Evolutionary conservation across 805 yeast genomes (phyloP), one percentile per base, ranked within the genome.

Genomic region (Peterozyma toletana): DNA sequence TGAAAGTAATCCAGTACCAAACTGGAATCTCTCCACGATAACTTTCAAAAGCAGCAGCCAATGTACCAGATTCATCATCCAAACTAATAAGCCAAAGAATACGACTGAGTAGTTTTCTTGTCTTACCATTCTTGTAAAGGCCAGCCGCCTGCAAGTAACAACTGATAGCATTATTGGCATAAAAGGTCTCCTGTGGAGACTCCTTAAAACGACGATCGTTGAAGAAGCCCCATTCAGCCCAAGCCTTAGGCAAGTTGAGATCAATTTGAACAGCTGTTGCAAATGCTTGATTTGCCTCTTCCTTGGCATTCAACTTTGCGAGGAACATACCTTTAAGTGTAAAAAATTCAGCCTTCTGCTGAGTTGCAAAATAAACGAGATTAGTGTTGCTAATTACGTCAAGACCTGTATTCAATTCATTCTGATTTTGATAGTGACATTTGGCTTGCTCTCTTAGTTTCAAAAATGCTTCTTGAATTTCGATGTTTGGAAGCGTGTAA

Each of bases 151-250:
- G 98, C 51, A 93, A 70, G 63, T 90, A 95, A 61, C 99, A 93
- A 54, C 95, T 84, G 39, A 93, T 81, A 2, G 99, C 98, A 60
- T 90, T 89, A 50, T 88, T 84, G 15, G 98, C 99, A 62, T 79
- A 82, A 17, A 79, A 77, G 64, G 85, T 80, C 54, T 87, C 95
- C 40, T 70, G 77, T 1, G 90, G 91, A 48, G 82, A 83, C 51
- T 88, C 95, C 51, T 86, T 85, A 60, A 88, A 81, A 36, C 96
- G 71, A 29, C 82, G 77, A 53, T 93, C 99, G 58, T 90, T 90
- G 67, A 88, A 93, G 59, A 82, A 80, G 48, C 99, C 99, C 99
- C 99, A 93, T 60, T 95, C 97, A 3, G 97, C 98, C 99, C 99
- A 93, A 0, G 99, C 98, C 60, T 93, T 91, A 1, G 98, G 96